phyloP scores from a whole-genome alignment of 768 basidiomycete genomes.

The Mycena latifolia region DNA sequence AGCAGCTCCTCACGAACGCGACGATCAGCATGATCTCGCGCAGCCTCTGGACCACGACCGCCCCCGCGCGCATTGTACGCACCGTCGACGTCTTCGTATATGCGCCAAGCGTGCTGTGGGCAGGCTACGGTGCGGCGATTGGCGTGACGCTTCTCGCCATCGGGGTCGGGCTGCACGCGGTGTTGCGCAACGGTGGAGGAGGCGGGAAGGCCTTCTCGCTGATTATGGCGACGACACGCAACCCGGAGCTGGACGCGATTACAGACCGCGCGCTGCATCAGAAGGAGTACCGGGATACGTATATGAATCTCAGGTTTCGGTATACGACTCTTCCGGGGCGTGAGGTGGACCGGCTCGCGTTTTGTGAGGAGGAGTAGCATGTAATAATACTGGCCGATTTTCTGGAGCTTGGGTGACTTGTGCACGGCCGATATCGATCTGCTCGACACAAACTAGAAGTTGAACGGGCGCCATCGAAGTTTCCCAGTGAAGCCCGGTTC shows the following conservation, averaged over 20 bases:
- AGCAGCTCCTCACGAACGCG: constrained; percentile 21
- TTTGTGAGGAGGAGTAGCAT: constrained; percentile 6
- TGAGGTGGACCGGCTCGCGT: constrained; percentile 4
- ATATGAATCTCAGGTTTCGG: constrained; percentile 12
- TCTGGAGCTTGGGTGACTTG: no score
- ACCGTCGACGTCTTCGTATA: constrained; percentile 8
- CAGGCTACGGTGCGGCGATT: constrained; percentile 9
- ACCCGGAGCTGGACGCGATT: constrained; percentile 14
- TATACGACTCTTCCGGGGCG: constrained; percentile 5
- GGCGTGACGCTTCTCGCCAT: constrained; percentile 5
- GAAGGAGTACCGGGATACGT: constrained; percentile 19
- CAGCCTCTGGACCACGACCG: constrained; percentile 5
- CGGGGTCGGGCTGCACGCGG: constrained; percentile 12
- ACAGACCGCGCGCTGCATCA: constrained; percentile 17
- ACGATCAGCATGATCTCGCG: constrained; percentile 18
- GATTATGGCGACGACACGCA: constrained; percentile 24
- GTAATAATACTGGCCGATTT: no score
- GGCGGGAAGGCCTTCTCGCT: constrained; percentile 24
- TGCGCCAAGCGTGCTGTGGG: constrained; percentile 9
- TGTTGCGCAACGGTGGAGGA: constrained; percentile 20
- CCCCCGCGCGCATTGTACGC: not conserved
- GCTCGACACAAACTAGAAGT: no score
- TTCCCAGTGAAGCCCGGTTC: no score
- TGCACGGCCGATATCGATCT: no score
- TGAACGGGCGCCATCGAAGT: no score